Evolutionary conservation across 2,329 filamentous ascomycete species (phyloP).

Genomic region (Aspergillus japonicus): DNA sequence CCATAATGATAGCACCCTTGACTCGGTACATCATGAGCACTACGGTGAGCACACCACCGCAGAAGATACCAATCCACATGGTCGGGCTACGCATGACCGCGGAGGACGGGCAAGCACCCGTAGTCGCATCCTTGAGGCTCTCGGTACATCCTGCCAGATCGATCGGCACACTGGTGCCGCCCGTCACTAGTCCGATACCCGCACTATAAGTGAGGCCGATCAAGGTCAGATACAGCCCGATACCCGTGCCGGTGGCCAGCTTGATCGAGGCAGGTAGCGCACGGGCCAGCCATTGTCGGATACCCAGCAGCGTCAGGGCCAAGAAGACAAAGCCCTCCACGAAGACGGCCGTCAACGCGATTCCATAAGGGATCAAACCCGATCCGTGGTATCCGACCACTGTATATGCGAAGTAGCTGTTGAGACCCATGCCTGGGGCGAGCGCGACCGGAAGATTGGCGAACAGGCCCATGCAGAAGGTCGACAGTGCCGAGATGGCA

Average conservation of each 20-base stretch:
- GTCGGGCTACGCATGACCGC: constrained; percentile 79
- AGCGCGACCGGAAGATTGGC: constrained; percentile 76
- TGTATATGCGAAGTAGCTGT: constrained; percentile 82
- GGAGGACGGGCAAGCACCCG: constrained; percentile 60
- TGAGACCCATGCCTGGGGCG: constrained; percentile 76
- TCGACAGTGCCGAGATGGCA: constrained; percentile 73
- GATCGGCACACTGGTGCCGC: constrained; percentile 65
- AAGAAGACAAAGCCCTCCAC: constrained; percentile 87
- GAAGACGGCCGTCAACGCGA: constrained; percentile 83
- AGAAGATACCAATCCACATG: constrained; percentile 88
- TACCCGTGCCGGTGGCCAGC: constrained; percentile 80
- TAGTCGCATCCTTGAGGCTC: constrained; percentile 39
- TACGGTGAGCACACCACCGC: constrained; percentile 75
- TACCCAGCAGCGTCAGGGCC: constrained; percentile 71
- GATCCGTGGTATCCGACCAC: constrained; percentile 75
- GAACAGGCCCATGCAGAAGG: constrained; percentile 80
- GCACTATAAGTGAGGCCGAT: constrained; percentile 72
- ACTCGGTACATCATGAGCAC: constrained; percentile 81
- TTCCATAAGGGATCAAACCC: constrained; percentile 69
- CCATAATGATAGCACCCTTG: constrained; percentile 81
- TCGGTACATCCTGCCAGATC: constrained; percentile 72
- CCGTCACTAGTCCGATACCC: constrained; percentile 76
- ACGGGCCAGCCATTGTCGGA: constrained; percentile 85
- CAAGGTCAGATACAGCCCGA: constrained; percentile 72
- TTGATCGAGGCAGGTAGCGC: constrained; percentile 83